Base-by-base conservation (phyloP, 2,329 filamentous ascomycete genomes). In the Aspergillus neotritici region DNA sequence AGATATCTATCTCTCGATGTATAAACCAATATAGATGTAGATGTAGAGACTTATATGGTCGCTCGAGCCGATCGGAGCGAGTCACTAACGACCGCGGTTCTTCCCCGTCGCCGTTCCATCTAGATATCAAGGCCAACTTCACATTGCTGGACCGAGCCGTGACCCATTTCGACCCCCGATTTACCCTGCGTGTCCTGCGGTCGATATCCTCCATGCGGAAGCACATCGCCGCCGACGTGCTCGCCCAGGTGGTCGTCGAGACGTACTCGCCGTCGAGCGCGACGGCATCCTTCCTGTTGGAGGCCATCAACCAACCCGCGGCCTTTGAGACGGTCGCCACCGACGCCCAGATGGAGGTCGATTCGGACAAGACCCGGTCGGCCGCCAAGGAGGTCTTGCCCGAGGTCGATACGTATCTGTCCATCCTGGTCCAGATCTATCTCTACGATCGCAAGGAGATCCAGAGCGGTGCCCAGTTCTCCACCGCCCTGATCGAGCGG, bases 141-240 rank as follows among this genome's bases (percentile, higher is more conserved):
- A 80, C 82, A 40, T 79, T 98, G 53, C 79, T 98, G 62, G 90
- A 96, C 62, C 86, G 89, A 61, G 93, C 90, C 54, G 91, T 98
- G 52, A 78, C 83, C 53, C 82, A 94, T 58, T 98, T 97, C 68
- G 93, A 98, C 71, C 82, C 90, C 47, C 84, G 93, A 74, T 98
- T 96, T 72, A 88, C 91, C 44, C 84, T 98, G 52, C 82, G 93
- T 63, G 93, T 93, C 49, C 80, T 98, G 52, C 86, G 93, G 60
- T 94, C 90, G 57, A 94, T 97, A 72, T 95, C 93, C 32, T 90
- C 89, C 43, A 83, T 97, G 66, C 88, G 93, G 66, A 97, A 97
- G 77, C 82, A 87, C 54, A 78, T 95, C 55, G 87, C 84, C 11
- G 79, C 86, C 46, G 86, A 91, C 56, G 83, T 94, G 55, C 76